Conservation (phyloP, 257 asterid species). For the Osmanthus fragrans region DNA sequence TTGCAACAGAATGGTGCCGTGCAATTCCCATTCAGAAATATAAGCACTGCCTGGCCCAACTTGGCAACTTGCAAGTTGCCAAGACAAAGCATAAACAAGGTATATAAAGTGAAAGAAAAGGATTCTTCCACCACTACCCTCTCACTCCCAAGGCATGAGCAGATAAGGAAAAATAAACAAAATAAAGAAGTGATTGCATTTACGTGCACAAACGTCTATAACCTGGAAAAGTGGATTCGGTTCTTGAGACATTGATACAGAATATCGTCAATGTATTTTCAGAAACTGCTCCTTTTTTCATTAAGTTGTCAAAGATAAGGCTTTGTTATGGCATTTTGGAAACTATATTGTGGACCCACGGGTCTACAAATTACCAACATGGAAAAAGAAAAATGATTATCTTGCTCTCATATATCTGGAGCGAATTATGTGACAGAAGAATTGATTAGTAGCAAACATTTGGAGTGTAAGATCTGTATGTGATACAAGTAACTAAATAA, state of each 20-base stretch:
- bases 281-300: neutral
- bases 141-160: neutral
- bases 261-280: neutral
- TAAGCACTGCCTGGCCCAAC: neutral
- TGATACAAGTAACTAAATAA: neutral
- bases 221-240: neutral
- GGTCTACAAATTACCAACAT: neutral
- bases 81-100: neutral
- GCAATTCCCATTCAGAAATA: neutral
- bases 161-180: neutral
- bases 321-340: neutral
- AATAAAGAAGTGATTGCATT: neutral
- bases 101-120: neutral
- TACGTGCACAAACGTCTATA: neutral
- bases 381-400: neutral
- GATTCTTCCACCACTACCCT: neutral
- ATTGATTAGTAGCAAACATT: neutral
- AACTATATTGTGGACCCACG: neutral
- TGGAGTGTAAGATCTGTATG: neutral
- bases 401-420: neutral
- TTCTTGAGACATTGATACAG: neutral
- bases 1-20: neutral
- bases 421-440: neutral
- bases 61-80: neutral
- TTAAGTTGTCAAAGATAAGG: neutral